phyloP scores from a whole-genome alignment of 169 alveolate genomes.

The Cryptosporidium canis region DNA sequence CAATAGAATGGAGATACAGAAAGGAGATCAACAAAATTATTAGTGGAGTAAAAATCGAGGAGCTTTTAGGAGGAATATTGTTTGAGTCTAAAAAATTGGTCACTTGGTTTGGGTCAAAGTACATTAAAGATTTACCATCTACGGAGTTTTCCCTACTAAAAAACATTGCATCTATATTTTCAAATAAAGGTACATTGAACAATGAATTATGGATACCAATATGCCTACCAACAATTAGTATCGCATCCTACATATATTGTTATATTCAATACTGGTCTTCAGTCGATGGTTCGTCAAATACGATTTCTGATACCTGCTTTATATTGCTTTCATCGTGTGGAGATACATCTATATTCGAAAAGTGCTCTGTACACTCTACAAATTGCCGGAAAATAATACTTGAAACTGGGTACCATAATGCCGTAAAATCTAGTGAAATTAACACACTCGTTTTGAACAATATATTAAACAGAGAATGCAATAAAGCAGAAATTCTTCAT shows the following conservation, averaged over 20 bases:
- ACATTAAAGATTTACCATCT: constrained; percentile 36
- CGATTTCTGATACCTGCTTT: constrained; percentile 6
- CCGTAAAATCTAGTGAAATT: background rate
- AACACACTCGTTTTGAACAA: background rate
- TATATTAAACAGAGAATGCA: background rate
- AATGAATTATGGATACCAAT: constrained; percentile 68
- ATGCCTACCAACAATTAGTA: constrained; percentile 54
- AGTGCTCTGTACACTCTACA: constrained; percentile 25
- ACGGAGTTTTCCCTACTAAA: constrained; percentile 47
- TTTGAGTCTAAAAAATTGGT: constrained; percentile 28
- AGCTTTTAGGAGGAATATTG: constrained; percentile 44
- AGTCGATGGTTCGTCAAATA: background rate
- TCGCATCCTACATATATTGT: constrained; percentile 57
- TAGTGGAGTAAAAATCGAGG: background rate
- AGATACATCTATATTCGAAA: constrained; percentile 18
- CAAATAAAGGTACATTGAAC: background rate
- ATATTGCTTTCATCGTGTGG: constrained; percentile 34
- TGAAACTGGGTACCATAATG: background rate
- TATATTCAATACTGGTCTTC: constrained; percentile 48
- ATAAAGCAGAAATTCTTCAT: constrained; percentile 13
- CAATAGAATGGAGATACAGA: constrained; percentile 3
- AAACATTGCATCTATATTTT: constrained; percentile 6
- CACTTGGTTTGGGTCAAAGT: constrained; percentile 69
- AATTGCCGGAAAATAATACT: background rate
- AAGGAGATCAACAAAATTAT: constrained; percentile 19